Evolutionary conservation across 805 yeast species (phyloP).

Genomic region (Kregervanrija fluxuum): DNA sequence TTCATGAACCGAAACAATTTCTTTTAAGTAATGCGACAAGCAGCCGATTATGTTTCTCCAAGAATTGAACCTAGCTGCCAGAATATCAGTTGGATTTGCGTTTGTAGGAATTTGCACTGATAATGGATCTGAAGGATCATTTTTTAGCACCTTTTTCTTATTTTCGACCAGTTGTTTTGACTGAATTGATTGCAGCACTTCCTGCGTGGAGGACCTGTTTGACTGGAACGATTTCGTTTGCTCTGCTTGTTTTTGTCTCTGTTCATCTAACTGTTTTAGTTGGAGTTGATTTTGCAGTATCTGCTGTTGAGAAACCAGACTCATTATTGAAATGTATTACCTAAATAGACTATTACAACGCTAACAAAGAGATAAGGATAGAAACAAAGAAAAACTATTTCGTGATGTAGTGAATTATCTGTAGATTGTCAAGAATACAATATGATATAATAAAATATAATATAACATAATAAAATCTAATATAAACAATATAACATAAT

Average conservation of each 20-base stretch:
- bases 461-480: too few species aligned
- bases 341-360: too few species aligned
- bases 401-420: too few species aligned
- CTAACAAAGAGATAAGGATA: too few species aligned
- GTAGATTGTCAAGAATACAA: too few species aligned
- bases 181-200: slow-evolving; percentile 16
- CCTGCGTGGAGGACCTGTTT: slow-evolving; percentile 22
- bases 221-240: slow-evolving; percentile 37
- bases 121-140: slow-evolving; percentile 44
- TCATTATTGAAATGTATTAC: slow-evolving; percentile 13
- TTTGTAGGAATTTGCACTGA: slow-evolving; percentile 44
- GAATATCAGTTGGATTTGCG: slow-evolving; percentile 78
- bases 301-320: slow-evolving; percentile 36
- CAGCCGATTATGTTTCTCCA: slow-evolving; percentile 81
- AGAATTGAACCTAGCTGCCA: slow-evolving; percentile 76
- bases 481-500: too few species aligned
- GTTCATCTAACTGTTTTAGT: slow-evolving; percentile 36
- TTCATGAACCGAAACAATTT: slow-evolving; percentile 79
- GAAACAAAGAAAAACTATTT: too few species aligned
- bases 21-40: slow-evolving; percentile 66
- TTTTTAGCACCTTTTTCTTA: slow-evolving; percentile 11
- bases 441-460: too few species aligned
- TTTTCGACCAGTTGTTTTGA: slow-evolving; percentile 8
- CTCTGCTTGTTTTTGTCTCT: slow-evolving; percentile 35
- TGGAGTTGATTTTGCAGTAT: slow-evolving; percentile 40